Percentiles rank a stretch among this genome's conserved stretches.
Evolutionary conservation across 2,329 filamentous ascomycete genomes (phyloP).

Genomic region (Penicillium sp.): DNA sequence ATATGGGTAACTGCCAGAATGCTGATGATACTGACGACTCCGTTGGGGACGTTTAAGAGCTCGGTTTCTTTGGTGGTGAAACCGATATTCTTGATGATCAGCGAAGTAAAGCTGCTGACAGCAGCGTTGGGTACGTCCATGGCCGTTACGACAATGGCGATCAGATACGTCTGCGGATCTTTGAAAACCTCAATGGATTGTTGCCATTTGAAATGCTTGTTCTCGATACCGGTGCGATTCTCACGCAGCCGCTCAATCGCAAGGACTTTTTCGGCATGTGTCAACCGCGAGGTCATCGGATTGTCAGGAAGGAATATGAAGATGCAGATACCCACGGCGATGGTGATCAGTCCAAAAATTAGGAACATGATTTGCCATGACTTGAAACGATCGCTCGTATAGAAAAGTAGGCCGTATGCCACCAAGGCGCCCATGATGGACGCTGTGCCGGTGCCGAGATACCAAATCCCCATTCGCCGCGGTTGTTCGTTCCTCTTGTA

Average conservation of each 20-base stretch:
- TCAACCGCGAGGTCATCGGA: slow-evolving; percentile 45
- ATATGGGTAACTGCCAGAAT: slow-evolving; percentile 43
- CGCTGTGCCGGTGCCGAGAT: slow-evolving; percentile 59
- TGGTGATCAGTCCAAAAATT: slow-evolving; percentile 50
- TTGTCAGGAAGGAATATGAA: slow-evolving; percentile 48
- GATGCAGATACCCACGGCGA: slow-evolving; percentile 43
- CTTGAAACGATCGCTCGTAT: slow-evolving; percentile 45
- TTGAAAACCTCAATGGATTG: slow-evolving; percentile 53
- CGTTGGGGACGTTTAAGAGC: slow-evolving; percentile 49
- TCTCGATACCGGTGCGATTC: slow-evolving; percentile 56
- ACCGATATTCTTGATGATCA: slow-evolving; percentile 48
- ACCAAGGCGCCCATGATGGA: slow-evolving; percentile 59
- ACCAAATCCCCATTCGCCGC: slow-evolving; percentile 63
- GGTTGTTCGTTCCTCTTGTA: slow-evolving; percentile 62
- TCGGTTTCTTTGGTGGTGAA: slow-evolving; percentile 49
- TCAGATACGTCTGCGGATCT: slow-evolving; percentile 51
- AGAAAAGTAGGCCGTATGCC: slow-evolving; percentile 60
- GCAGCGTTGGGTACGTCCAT: slow-evolving; percentile 49
- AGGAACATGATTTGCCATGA: slow-evolving; percentile 57
- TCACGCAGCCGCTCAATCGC: slow-evolving; percentile 48
- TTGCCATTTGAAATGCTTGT: slow-evolving; percentile 53
- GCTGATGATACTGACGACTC: slow-evolving; percentile 45
- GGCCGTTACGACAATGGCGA: slow-evolving; percentile 40
- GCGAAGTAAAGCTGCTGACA: slow-evolving; percentile 48
- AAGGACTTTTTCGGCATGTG: slow-evolving; percentile 42